Evolutionary conservation across 352 stramenopile species (phyloP), one percentile per base, ranked within the genome.

Genomic region (Globisporangium heterothallicum): DNA sequence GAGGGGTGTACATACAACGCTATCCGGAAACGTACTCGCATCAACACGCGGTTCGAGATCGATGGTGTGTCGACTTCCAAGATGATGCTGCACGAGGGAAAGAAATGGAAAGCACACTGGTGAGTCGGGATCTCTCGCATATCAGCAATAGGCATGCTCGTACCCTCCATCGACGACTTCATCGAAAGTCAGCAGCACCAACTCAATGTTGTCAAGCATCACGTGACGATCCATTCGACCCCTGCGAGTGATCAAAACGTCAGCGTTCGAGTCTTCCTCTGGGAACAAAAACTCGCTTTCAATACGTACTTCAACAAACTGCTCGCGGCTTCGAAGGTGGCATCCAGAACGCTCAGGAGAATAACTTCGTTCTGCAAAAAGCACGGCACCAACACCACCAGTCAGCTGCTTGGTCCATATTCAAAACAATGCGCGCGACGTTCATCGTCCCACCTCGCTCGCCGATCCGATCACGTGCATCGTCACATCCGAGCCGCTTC

Each of bases 191-290:
- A 96, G 64, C 32, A 96, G 70, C 50, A 96, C 86, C 36, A 94
- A 56, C 61, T 96, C 87, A 43, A 96, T 92, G 72, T 95, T 96
- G 66, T 95, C 86, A 21, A 96, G 63, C 63, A 95, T 87, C 54
- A 91, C 84, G 52, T 93, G 77, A 41, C 84, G 82, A 53, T 95
- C 86, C 61, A 95, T 82, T 38, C 88, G 78, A 19, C 83, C 82
- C 58, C 84, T 91, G 54, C 13, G 10, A 19, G 16, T 34, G 24
- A 40, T 10, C 4, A n/a, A n/a, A n/a, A n/a, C n/a, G n/a, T n/a
- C n/a, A n/a, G n/a, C n/a, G n/a, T n/a, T n/a, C n/a, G n/a, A n/a
- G n/a, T n/a, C n/a, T n/a, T n/a, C n/a, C n/a, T n/a, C n/a, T n/a
- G n/a, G n/a, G 22, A 9, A 42, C 6, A 47, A 16, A 1, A 1